phyloP scores from a whole-genome alignment of 495 filamentous ascomycete species.

The Talaromyces borbonicus region DNA sequence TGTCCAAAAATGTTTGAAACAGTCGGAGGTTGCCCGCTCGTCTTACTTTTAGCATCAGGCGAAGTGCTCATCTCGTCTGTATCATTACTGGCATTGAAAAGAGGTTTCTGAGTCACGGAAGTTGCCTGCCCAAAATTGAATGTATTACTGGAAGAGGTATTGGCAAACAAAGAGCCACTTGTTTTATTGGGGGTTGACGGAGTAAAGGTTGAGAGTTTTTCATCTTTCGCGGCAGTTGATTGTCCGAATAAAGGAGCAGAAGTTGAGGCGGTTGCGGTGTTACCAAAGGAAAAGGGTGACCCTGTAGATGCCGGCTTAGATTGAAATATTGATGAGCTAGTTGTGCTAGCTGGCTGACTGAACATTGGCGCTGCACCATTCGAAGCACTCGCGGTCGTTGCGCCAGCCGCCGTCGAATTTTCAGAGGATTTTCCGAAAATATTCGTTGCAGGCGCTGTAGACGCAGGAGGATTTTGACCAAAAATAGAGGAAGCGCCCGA shows the following conservation, averaged over 20 bases:
- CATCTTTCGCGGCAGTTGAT: background rate
- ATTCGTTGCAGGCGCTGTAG: background rate
- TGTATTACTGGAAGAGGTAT: background rate
- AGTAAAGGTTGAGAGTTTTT: background rate
- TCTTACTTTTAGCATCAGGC: slow-evolving; percentile 26
- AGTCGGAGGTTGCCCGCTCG: slow-evolving; percentile 3
- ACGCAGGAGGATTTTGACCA: slow-evolving; percentile 4
- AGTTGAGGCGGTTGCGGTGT: background rate
- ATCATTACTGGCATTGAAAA: background rate
- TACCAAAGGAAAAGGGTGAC: background rate
- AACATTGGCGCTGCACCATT: background rate
- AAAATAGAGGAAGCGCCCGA: slow-evolving; percentile 10
- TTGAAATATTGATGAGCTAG: background rate
- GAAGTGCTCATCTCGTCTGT: slow-evolving; percentile 36
- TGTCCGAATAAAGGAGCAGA: slow-evolving; percentile 6
- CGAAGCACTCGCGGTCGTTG: background rate
- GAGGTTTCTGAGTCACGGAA: slow-evolving; percentile 1
- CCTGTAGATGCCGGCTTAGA: background rate
- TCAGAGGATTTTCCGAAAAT: slow-evolving; percentile 16
- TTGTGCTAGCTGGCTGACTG: background rate
- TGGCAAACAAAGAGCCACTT: background rate
- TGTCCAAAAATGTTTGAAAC: slow-evolving; percentile 13
- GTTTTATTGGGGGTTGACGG: background rate
- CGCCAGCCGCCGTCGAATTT: background rate
- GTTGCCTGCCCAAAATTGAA: slow-evolving; percentile 3